These are phyloP conservation scores for Penicillium crustosum DNA, from an alignment of 2,329 filamentous ascomycete genomes.

Conservation along the genomic window DNA sequence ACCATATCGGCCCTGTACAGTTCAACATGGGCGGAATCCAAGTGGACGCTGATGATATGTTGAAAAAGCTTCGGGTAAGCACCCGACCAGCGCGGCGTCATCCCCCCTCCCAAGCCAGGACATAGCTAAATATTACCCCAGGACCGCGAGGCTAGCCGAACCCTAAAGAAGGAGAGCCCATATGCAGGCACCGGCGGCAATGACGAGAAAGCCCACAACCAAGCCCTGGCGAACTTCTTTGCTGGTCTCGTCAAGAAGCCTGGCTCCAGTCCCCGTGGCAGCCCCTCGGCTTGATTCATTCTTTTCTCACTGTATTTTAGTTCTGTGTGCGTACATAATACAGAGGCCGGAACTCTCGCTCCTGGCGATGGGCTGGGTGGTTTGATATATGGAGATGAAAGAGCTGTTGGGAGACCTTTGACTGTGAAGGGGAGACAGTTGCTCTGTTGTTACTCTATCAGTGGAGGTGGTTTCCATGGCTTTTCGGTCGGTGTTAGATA, in stretches of 20 bases:
- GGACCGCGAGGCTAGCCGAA: slow-evolving; percentile 47
- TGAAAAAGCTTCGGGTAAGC: slow-evolving; percentile 77
- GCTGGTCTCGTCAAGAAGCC: slow-evolving; percentile 58
- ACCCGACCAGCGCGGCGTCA: slow-evolving; percentile 5
- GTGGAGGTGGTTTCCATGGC: slow-evolving; percentile 22
- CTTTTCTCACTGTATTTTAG: slow-evolving; percentile 26
- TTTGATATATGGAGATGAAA: slow-evolving; percentile 14
- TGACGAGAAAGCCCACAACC: slow-evolving; percentile 56
- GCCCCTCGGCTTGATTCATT: slow-evolving; percentile 32
- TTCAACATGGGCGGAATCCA: slow-evolving; percentile 99
- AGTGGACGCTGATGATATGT: slow-evolving; percentile 90
- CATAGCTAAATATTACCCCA: slow-evolving; percentile 21
- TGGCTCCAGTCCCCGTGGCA: slow-evolving; percentile 39
- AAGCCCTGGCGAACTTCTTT: slow-evolving; percentile 62
- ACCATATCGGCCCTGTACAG: slow-evolving; percentile 90
- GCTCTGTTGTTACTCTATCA: slow-evolving; percentile 16
- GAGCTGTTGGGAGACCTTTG: not conserved
- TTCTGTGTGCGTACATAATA: slow-evolving; percentile 27
- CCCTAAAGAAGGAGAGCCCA: slow-evolving; percentile 35
- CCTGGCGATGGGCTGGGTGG: slow-evolving; percentile 5
- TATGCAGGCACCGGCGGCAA: slow-evolving; percentile 32
- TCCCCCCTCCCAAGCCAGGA: not conserved
- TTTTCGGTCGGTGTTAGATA: slow-evolving; percentile 29
- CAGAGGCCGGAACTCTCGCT: slow-evolving; percentile 10
- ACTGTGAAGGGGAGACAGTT: not conserved